Evolutionary conservation across 345 rosid species (phyloP).

Genomic region (Garcia nutans): DNA sequence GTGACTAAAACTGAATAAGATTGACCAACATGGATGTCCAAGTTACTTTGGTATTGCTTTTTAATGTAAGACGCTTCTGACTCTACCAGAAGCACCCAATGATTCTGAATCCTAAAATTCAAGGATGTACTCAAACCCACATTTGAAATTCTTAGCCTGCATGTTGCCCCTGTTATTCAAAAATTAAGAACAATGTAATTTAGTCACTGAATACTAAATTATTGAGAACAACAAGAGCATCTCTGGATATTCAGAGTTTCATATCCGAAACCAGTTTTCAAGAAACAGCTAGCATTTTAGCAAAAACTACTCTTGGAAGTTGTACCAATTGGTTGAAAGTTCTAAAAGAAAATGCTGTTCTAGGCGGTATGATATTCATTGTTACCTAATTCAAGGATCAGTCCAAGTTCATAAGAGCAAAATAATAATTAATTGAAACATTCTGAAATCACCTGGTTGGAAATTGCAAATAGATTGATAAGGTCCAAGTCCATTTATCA

Average conservation of each 20-base stretch:
- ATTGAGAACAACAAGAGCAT: too few relatives aligned
- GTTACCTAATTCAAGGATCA: too few relatives aligned
- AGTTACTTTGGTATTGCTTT: constrained; percentile 25
- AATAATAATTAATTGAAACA: too few relatives aligned
- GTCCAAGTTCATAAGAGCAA: neutral
- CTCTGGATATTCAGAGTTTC: too few relatives aligned
- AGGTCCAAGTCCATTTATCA: constrained; percentile 32
- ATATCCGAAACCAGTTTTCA: too few relatives aligned
- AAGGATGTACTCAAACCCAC: constrained; percentile 32
- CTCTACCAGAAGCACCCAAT: constrained; percentile 38
- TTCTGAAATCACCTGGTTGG: constrained; percentile 18
- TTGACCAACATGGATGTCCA: constrained; percentile 47
- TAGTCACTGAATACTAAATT: too few relatives aligned
- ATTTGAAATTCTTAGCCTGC: constrained; percentile 41
- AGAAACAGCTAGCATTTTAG: too few relatives aligned
- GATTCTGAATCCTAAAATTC: constrained; percentile 40
- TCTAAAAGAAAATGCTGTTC: too few relatives aligned
- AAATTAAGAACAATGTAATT: neutral
- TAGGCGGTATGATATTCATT: too few relatives aligned
- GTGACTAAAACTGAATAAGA: constrained; percentile 40
- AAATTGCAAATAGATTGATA: constrained; percentile 19
- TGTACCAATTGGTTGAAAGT: too few relatives aligned
- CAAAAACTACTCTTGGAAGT: too few relatives aligned
- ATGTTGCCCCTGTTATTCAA: constrained; percentile 21
- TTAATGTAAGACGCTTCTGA: constrained; percentile 45